Base-by-base conservation (phyloP, 352 stramenopile genomes). In the Globisporangium radiosum region DNA sequence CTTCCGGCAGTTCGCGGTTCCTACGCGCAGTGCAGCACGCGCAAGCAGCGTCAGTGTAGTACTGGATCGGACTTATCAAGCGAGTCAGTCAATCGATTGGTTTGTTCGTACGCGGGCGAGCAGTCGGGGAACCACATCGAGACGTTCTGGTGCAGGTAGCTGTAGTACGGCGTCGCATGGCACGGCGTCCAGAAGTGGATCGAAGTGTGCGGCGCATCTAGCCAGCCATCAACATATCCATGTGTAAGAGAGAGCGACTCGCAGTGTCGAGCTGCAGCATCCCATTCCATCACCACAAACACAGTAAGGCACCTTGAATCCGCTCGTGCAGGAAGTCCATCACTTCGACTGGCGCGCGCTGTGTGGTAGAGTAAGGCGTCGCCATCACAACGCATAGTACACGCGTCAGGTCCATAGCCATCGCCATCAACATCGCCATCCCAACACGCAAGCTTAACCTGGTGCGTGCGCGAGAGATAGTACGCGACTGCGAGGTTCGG, bases 61-160 rank as follows among this genome's bases (percentile, higher is more conserved):
- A 33, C 25, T 33, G 25, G 25, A 33, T 33, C 25, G 25, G 25
- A 33, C 25, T 3, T 33, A 3, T 33, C 25, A 33, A 33, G 25
- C 25, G 25, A 33, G 25, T 33, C 25, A 33, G 25, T 33, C 25
- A 2, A 33, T 33, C 25, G 25, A 33, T 3, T 33, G 25, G 25
- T 33, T 33, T 33, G 25, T 33, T 33, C 74, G 44, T 85, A 94
- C 85, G 8, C 60, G 56, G 86, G 86, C 4, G 86, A 90, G 54
- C 86, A 95, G 42, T 92, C 81, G 0, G 85, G 83, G 61, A 93
- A 95, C 78, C 86, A 93, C 77, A 93, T 88, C 19, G 84, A 79
- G 3, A 88, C 67, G 47, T 93, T 93, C 13, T 78, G 71, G 58
- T 95, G 86, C 50, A 95, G 61, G 57, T 90, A 88, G 65, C 82